phyloP scores from a whole-genome alignment of 1,139 yeast species.

The Pneumocystis jirovecii region DNA sequence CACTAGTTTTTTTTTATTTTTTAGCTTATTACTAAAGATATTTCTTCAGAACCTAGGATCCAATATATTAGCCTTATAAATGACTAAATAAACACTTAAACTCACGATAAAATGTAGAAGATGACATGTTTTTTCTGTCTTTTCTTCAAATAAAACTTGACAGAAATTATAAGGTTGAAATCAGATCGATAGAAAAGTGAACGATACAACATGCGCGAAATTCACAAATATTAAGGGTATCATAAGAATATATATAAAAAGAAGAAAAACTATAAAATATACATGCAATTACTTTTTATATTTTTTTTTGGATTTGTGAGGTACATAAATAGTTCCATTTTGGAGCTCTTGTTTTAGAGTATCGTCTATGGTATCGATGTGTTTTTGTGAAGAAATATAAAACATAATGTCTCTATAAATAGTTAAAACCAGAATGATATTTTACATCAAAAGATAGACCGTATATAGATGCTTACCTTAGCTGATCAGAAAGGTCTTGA shows the following conservation, averaged over 20 bases:
- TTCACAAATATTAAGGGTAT: neutral
- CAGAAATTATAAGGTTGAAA: neutral
- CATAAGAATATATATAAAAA: neutral
- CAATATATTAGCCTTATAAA: neutral
- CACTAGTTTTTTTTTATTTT: neutral
- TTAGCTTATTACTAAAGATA: constrained; percentile 39
- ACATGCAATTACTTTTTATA: neutral
- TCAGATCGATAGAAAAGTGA: neutral
- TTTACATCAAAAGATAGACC: neutral
- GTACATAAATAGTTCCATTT: neutral
- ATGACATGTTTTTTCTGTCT: neutral
- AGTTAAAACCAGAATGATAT: neutral
- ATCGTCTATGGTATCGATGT: neutral
- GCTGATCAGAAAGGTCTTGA: neutral
- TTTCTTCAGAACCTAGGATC: constrained; percentile 64
- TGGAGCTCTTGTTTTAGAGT: neutral
- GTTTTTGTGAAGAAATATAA: neutral
- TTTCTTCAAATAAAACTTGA: neutral
- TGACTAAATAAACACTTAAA: neutral
- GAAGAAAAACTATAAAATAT: neutral
- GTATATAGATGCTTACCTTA: neutral
- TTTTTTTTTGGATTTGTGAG: neutral
- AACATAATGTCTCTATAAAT: neutral
- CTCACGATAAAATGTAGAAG: neutral
- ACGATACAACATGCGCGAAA: neutral